phyloP scores from a whole-genome alignment of 331 rosid species.

The Saraca asoca region DNA sequence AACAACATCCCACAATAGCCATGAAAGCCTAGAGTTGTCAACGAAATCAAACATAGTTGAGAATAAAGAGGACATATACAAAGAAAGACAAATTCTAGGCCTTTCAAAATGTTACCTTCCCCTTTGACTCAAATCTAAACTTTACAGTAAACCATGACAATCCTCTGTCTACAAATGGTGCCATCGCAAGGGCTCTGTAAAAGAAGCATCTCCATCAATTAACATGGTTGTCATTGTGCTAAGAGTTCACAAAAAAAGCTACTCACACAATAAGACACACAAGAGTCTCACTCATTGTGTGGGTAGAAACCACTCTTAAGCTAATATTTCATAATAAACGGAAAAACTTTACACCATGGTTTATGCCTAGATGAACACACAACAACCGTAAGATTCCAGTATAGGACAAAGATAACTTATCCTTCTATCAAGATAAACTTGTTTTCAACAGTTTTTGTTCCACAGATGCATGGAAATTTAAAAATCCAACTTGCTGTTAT shows the following conservation, averaged over 20 bases:
- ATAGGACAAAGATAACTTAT: slow-evolving; percentile 1
- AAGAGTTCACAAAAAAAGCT: background rate
- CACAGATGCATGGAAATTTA: background rate
- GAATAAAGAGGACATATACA: background rate
- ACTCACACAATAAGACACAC: too few relatives aligned
- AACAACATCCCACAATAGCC: slow-evolving; percentile 66
- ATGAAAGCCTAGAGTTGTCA: slow-evolving; percentile 61
- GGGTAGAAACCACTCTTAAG: too few relatives aligned
- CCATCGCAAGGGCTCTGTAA: slow-evolving; percentile 83
- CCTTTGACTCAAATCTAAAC: slow-evolving; percentile 75
- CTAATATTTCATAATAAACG: background rate
- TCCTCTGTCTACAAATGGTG: slow-evolving; percentile 79
- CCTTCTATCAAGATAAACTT: background rate
- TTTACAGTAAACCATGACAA: slow-evolving; percentile 77
- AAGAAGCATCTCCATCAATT: slow-evolving; percentile 21
- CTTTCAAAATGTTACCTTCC: slow-evolving; percentile 51
- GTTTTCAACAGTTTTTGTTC: background rate
- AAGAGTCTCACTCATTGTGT: too few relatives aligned
- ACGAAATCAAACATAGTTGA: slow-evolving; percentile 1
- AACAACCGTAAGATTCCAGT: slow-evolving; percentile 9
- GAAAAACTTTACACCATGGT: slow-evolving; percentile 7
- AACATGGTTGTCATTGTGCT: slow-evolving; percentile 22
- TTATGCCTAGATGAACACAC: slow-evolving; percentile 15
- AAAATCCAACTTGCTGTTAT: background rate
- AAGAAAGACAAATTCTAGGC: background rate